These are phyloP conservation scores for Kregervanrija pseudodelftensis DNA, from an alignment of 805 yeast genomes.

Conservation along the genomic window DNA sequence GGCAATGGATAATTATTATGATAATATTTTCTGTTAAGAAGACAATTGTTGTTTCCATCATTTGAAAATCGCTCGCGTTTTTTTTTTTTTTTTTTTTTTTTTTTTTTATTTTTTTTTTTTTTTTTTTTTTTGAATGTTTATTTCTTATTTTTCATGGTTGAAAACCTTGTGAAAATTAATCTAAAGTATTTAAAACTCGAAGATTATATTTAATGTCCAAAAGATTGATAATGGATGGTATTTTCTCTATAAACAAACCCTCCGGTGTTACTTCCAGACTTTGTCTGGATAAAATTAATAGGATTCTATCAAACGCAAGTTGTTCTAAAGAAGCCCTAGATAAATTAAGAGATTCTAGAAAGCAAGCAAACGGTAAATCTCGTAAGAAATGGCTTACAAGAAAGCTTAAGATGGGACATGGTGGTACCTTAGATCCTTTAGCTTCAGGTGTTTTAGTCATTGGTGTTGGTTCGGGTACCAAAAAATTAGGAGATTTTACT, in stretches of 20 bases:
- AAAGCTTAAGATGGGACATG: slow-evolving; percentile 80
- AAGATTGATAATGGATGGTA: slow-evolving; percentile 63
- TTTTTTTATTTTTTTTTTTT: not conserved
- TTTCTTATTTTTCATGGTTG: not conserved
- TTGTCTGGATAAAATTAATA: slow-evolving; percentile 60
- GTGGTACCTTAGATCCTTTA: slow-evolving; percentile 93
- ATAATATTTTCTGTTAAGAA: not conserved
- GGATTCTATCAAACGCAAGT: slow-evolving; percentile 50
- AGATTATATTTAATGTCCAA: not conserved
- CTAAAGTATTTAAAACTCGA: not conserved
- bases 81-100: not conserved
- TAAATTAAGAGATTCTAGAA: slow-evolving; percentile 40
- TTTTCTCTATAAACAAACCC: slow-evolving; percentile 89
- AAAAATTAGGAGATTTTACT: slow-evolving; percentile 62
- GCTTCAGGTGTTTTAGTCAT: slow-evolving; percentile 92
- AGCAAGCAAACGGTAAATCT: slow-evolving; percentile 37
- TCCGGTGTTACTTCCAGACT: slow-evolving; percentile 75
- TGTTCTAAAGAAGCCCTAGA: slow-evolving; percentile 50
- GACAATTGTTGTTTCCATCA: not conserved
- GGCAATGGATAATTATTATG: not conserved
- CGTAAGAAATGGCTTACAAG: slow-evolving; percentile 42
- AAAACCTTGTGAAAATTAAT: not conserved
- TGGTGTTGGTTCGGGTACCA: slow-evolving; percentile 93
- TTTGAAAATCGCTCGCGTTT: not conserved
- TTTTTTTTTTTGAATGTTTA: not conserved